Conservation (phyloP, 345 rosid species). For the Mercurialis annua region DNA sequence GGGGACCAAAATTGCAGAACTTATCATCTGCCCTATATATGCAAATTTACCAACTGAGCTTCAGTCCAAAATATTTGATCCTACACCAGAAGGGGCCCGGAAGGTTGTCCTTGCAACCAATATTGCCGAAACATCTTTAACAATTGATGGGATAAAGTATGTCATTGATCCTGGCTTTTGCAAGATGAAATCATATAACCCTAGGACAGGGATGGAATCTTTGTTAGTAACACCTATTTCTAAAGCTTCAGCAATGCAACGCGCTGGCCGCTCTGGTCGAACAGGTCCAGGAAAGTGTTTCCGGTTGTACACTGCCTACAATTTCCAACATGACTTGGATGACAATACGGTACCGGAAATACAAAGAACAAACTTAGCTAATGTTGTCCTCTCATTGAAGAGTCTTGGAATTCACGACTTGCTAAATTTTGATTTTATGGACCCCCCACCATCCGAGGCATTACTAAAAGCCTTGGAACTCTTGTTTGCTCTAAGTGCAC, state of each 20-base stretch:
- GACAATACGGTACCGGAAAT: conserved; percentile 93
- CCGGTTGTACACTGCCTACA: conserved; percentile 79
- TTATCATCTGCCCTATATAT: conserved; percentile 93
- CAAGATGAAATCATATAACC: conserved; percentile 95
- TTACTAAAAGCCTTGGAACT: conserved; percentile 80
- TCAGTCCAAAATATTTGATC: conserved; percentile 94
- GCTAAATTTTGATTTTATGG: conserved; percentile 92
- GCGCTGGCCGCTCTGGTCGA: conserved; percentile 96
- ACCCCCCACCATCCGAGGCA: conserved; percentile 97
- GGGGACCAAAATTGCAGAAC: conserved; percentile 91
- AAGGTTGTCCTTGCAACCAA: conserved; percentile 96
- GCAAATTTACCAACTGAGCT: conserved; percentile 97
- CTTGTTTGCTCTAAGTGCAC: conserved; percentile 82
- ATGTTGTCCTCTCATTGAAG: conserved; percentile 86
- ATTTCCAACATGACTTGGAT: conserved; percentile 79
- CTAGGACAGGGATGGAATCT: conserved; percentile 98
- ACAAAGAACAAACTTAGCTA: conserved; percentile 92
- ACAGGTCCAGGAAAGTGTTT: conserved; percentile 95
- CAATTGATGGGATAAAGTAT: conserved; percentile 88
- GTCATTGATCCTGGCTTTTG: conserved; percentile 95
- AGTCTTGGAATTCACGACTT: conserved; percentile 98
- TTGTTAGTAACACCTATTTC: conserved; percentile 86
- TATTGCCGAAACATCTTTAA: conserved; percentile 95
- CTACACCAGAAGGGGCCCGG: conserved; percentile 95
- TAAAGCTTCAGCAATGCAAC: conserved; percentile 93